A percentile compares a stretch with the other conserved stretches of the same genome.
These are phyloP conservation scores for Ganoderma leucocontextum DNA, from an alignment of 1,284 basidiomycete species.

Conservation along the genomic window DNA sequence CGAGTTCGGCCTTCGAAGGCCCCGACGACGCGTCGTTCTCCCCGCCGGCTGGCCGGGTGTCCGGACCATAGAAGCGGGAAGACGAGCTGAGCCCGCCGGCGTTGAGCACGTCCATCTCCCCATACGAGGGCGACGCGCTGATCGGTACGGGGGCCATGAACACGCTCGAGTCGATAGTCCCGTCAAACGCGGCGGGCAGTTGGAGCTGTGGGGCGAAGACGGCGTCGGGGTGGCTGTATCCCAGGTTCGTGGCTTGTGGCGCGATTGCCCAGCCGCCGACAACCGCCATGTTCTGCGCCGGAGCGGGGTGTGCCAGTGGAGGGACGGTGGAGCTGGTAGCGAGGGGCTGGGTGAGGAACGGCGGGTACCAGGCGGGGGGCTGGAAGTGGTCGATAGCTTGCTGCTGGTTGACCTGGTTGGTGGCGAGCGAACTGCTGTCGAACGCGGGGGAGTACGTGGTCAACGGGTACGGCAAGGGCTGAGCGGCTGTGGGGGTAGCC, in stretches of 20 bases:
- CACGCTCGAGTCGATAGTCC: too few species aligned
- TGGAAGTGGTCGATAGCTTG: background rate
- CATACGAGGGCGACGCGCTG: too few species aligned
- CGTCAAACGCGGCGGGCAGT: too few species aligned
- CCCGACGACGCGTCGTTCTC: too few species aligned
- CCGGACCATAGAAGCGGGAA: too few species aligned
- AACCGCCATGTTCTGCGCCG: background rate
- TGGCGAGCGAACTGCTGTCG: background rate
- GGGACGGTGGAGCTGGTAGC: background rate
- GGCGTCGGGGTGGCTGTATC: background rate
- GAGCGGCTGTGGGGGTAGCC: background rate
- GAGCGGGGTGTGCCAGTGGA: background rate
- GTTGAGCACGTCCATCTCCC: too few species aligned
- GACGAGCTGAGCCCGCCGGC: too few species aligned
- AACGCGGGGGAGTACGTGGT: background rate
- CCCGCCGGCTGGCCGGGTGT: too few species aligned
- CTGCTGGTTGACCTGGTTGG: background rate
- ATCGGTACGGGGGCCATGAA: too few species aligned
- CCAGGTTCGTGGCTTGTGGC: background rate
- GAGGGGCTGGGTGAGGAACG: background rate
- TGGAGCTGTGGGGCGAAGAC: background rate
- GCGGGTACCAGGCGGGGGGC: background rate
- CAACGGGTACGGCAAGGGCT: background rate
- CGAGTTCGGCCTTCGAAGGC: too few species aligned
- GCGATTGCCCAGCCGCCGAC: background rate